Conservation (phyloP, 2,329 filamentous ascomycete genomes). For the Fusarium metavorans region DNA sequence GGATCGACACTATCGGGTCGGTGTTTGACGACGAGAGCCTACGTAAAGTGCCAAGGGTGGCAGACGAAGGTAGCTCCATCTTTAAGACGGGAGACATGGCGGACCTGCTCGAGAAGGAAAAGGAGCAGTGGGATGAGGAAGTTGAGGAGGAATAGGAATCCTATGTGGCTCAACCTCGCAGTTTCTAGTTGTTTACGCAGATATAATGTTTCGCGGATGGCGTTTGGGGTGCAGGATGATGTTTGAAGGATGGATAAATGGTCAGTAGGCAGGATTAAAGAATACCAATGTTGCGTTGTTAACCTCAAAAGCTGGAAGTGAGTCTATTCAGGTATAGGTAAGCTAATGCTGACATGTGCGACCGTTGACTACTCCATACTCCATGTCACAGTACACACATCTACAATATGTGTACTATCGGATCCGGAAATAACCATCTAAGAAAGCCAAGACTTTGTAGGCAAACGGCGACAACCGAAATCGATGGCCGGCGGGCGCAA, state of each 20-base stretch:
- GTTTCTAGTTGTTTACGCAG: not conserved
- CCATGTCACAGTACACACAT: not conserved
- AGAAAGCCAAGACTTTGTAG: not conserved
- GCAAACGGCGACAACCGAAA: not conserved
- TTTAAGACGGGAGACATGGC: conserved; percentile 82
- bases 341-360: not conserved
- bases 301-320: not conserved
- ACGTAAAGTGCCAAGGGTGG: conserved; percentile 74
- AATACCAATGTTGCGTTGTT: conserved; percentile 19
- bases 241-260: conserved; percentile 19
- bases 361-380: not conserved
- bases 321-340: not conserved
- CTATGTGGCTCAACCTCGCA: conserved; percentile 21
- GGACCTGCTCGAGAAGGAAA: conserved; percentile 78
- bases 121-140: conserved; percentile 85
- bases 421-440: not conserved
- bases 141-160: conserved; percentile 71
- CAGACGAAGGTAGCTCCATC: conserved; percentile 75
- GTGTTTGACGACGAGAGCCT: conserved; percentile 89
- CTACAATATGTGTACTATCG: not conserved
- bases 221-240: conserved; percentile 29
- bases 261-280: conserved; percentile 2
- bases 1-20: conserved; percentile 90
- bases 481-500: conserved; percentile 1
- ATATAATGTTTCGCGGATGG: conserved; percentile 19